Conservation (phyloP, 352 stramenopile species). For the Phytophthora megakarya region DNA sequence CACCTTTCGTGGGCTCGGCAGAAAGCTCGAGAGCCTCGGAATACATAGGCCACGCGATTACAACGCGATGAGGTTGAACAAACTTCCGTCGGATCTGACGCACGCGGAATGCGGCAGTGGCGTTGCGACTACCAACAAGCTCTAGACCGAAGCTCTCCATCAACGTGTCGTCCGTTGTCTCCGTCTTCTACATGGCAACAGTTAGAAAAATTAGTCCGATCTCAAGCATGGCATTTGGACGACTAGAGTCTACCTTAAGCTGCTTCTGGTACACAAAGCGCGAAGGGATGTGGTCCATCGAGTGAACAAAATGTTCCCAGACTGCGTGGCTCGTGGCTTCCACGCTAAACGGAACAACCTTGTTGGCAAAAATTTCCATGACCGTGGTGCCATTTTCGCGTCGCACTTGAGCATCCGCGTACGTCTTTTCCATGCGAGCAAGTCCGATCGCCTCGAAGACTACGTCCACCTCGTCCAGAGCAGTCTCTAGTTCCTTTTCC, state of each 20-base stretch:
- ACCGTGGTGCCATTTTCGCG: constrained; percentile 46
- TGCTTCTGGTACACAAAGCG: constrained; percentile 62
- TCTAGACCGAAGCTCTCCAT: constrained; percentile 63
- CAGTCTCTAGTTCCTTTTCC: constrained; percentile 46
- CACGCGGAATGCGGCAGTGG: constrained; percentile 54
- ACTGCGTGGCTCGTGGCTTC: constrained; percentile 45
- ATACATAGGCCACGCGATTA: constrained; percentile 65
- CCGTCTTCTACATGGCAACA: constrained; percentile 43
- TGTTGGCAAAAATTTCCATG: constrained; percentile 67
- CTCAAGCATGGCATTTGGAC: background rate
- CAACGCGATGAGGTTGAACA: constrained; percentile 53
- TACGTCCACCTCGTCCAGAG: constrained; percentile 48
- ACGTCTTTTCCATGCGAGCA: constrained; percentile 52
- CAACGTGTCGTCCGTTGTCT: constrained; percentile 52
- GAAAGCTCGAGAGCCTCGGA: constrained; percentile 57
- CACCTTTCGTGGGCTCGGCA: constrained; percentile 54
- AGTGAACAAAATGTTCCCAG: constrained; percentile 61
- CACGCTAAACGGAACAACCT: constrained; percentile 58
- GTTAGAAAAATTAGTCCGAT: constrained; percentile 16
- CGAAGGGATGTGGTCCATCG: constrained; percentile 63
- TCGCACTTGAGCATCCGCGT: constrained; percentile 54
- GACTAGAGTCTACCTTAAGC: constrained; percentile 40
- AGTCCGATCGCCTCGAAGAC: constrained; percentile 60
- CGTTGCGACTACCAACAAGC: constrained; percentile 51
- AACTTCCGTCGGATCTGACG: constrained; percentile 62